Base-by-base conservation (phyloP, 768 basidiomycete species). In the Mycena rosella region DNA sequence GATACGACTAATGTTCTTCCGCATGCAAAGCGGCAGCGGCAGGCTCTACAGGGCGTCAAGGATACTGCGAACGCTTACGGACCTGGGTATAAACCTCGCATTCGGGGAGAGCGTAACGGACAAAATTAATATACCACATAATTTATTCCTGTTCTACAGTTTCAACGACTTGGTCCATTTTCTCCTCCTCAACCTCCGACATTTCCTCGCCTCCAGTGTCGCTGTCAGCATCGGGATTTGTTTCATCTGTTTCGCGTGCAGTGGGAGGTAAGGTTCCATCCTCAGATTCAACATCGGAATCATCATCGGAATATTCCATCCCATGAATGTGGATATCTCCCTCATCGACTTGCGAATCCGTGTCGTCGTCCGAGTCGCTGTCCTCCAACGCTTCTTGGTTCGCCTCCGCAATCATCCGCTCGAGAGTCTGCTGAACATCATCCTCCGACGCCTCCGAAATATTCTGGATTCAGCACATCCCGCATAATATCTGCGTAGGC, bases 401-500 rank as follows among this genome's bases (percentile, higher is more conserved):
- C 5, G 42, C 42, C 42, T 44, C 42, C 18, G 11, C 42, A 20
- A 44, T 44, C 42, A 44, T 13, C 42, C 18, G 10, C 42, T 44
- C 42, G 42, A 44, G 42, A 8, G 9, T 20, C 42, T 44, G 9
- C 17, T 44, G 42, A 20, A 44, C 10, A 8, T 13, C 42, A 11
- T 47, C 45, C n/a, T 47, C 45, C 45, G 20, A 22, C 20, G n/a
- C 45, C 8, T 47, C n/a, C 45, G 45, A 22, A 47, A 47, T 47
- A 13, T 47, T 47, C 45, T 47, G n/a, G 45, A 20, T 47, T 47
- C 8, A 47, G n/a, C 45, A n/a, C n/a, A n/a, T n/a, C n/a, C n/a
- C n/a, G n/a, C n/a, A n/a, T n/a, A n/a, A n/a, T 51, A 51, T 51
- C 49, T 20, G 49, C 26, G 27, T 51, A 51, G 2, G 49, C 49